Evolutionary conservation across 805 yeast species (phyloP).

Genomic region (Maudiozyma serrabonitensis): DNA sequence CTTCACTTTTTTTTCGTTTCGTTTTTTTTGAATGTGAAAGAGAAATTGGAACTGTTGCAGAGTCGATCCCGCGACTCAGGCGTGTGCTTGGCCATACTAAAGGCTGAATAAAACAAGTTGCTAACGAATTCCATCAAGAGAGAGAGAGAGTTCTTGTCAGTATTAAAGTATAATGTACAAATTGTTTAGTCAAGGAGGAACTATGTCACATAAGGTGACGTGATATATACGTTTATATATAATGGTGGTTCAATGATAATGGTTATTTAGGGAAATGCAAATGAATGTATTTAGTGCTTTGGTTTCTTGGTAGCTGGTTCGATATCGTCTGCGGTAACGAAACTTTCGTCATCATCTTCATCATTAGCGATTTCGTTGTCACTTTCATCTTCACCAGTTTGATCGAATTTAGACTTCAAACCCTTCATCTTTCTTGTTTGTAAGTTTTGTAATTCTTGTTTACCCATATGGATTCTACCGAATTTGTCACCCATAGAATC

Average conservation of each 20-base stretch:
- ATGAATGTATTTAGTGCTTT: conserved; percentile 10
- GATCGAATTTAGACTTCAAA: conserved; percentile 78
- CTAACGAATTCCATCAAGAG: no score
- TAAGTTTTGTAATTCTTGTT: conserved; percentile 79
- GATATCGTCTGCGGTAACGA: conserved; percentile 28
- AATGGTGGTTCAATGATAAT: not conserved
- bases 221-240: not conserved
- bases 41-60: no score
- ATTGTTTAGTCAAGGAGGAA: no score
- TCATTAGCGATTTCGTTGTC: conserved; percentile 35
- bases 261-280: not conserved
- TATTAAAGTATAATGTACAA: no score
- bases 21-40: no score
- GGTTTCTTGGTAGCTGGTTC: conserved; percentile 26
- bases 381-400: conserved; percentile 25
- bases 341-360: conserved; percentile 20
- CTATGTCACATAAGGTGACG: not conserved
- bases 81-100: no score
- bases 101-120: no score
- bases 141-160: no score
- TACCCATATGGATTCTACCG: conserved; percentile 93
- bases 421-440: conserved; percentile 99
- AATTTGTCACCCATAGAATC: conserved; percentile 93
- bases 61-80: no score
- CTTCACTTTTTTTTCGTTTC: no score